Conservation (phyloP, 2,329 filamentous ascomycete species). For the Monilinia fructigena region DNA sequence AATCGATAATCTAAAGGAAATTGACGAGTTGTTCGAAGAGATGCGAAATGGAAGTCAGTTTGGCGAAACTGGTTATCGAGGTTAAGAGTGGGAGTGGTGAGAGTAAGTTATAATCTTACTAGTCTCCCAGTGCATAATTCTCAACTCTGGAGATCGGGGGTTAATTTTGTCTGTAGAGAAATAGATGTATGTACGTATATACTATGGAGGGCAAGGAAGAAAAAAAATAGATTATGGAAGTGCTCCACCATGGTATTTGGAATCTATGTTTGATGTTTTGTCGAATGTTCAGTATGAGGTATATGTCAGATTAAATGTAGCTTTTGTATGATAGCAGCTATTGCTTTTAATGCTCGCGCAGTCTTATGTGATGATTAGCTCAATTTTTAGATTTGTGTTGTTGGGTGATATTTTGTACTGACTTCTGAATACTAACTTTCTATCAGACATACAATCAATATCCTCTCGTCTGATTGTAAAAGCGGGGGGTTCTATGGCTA, state of each 20-base stretch:
- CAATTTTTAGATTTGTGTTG: background rate
- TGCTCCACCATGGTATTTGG: background rate
- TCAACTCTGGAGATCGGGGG: background rate
- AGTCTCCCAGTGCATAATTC: background rate
- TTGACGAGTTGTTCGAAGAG: constrained; percentile 80
- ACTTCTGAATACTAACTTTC: background rate
- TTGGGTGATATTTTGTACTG: background rate
- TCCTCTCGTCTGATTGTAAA: too few relatives aligned
- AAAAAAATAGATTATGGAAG: background rate
- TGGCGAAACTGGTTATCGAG: constrained; percentile 85
- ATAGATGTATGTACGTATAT: background rate
- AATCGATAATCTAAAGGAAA: constrained; percentile 71
- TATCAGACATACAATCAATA: background rate
- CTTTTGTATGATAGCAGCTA: background rate
- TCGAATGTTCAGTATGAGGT: background rate
- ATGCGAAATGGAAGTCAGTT: constrained; percentile 86
- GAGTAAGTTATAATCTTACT: constrained; percentile 12
- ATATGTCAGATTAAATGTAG: background rate
- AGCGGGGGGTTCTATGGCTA: too few relatives aligned
- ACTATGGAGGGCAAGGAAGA: background rate
- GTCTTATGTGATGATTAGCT: background rate
- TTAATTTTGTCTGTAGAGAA: background rate
- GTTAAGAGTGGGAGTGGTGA: constrained; percentile 44
- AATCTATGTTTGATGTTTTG: background rate
- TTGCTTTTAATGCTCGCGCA: background rate